These are phyloP conservation scores for Aphanomyces stellatus DNA, from an alignment of 352 stramenopile species.

Conservation along the genomic window DNA sequence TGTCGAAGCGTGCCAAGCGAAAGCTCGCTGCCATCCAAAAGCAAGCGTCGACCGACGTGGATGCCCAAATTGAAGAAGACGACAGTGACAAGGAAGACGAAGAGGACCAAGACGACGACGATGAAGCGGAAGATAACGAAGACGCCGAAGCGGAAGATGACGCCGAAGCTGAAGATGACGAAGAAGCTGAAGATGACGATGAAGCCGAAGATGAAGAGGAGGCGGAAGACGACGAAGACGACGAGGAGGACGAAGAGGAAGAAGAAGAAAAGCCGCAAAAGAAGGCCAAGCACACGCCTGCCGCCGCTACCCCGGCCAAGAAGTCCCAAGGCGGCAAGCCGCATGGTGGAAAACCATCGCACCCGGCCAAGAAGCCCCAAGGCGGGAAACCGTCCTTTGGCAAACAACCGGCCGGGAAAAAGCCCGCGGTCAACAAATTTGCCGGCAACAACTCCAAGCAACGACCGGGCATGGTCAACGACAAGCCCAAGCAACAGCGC, in stretches of 20 bases:
- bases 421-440: neutral
- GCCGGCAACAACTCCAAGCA: neutral
- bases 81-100: conserved; percentile 30
- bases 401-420: neutral
- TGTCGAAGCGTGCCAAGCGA: conserved; percentile 79
- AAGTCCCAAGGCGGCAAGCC: neutral
- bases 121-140: conserved; percentile 25
- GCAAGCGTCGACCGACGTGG: conserved; percentile 60
- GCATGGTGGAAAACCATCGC: no score
- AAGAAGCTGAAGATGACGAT: conserved; percentile 23
- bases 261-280: conserved; percentile 6
- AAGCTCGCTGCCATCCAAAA: conserved; percentile 64
- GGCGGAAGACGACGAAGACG: conserved; percentile 44
- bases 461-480: no score
- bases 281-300: neutral
- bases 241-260: conserved; percentile 27
- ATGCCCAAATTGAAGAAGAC: conserved; percentile 39
- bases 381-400: no score
- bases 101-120: conserved; percentile 39
- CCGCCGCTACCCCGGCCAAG: neutral
- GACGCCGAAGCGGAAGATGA: conserved; percentile 11
- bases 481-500: conserved; percentile 9
- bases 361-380: neutral
- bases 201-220: conserved; percentile 27
- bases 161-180: conserved; percentile 17